Evolutionary conservation across 2,329 filamentous ascomycete species (phyloP).

Genomic region (Chalaropsis thielavioides): DNA sequence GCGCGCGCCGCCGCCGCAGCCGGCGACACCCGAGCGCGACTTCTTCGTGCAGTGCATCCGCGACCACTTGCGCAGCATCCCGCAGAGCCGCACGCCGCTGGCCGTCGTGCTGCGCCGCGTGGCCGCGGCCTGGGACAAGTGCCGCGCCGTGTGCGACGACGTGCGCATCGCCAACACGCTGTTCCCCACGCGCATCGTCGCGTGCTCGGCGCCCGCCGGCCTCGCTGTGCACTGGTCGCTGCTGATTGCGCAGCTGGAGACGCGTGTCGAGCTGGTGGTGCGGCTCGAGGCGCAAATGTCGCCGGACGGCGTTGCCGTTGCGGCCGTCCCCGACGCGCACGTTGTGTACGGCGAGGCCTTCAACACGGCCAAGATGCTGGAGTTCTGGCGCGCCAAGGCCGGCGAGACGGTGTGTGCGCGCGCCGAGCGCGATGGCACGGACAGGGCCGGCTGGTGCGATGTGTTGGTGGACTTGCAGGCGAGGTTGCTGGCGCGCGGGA

Average conservation of each 20-base stretch:
- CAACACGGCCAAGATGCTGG: constrained; percentile 59
- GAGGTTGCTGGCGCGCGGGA: constrained; percentile 40
- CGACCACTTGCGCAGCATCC: constrained; percentile 48
- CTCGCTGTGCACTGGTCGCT: constrained; percentile 48
- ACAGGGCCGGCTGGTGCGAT: constrained; percentile 35
- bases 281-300: constrained; percentile 35
- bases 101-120: constrained; percentile 45
- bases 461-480: constrained; percentile 41
- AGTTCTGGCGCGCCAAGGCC: constrained; percentile 36
- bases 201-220: constrained; percentile 23
- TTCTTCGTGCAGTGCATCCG: constrained; percentile 63
- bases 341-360: constrained; percentile 69
- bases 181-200: constrained; percentile 47
- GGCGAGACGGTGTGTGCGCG: constrained; percentile 6
- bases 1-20: constrained; percentile 36
- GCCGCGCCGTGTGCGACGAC: constrained; percentile 43
- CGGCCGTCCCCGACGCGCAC: constrained; percentile 38
- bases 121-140: constrained; percentile 50
- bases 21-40: constrained; percentile 50
- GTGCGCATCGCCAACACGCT: constrained; percentile 47
- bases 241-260: constrained; percentile 49
- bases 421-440: constrained; percentile 23
- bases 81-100: constrained; percentile 42
- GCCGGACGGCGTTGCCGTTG: constrained; percentile 39
- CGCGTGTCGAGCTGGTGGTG: constrained; percentile 52